Base-by-base conservation (phyloP, 2,329 filamentous ascomycete species). In the Davidsoniella eucalypti region DNA sequence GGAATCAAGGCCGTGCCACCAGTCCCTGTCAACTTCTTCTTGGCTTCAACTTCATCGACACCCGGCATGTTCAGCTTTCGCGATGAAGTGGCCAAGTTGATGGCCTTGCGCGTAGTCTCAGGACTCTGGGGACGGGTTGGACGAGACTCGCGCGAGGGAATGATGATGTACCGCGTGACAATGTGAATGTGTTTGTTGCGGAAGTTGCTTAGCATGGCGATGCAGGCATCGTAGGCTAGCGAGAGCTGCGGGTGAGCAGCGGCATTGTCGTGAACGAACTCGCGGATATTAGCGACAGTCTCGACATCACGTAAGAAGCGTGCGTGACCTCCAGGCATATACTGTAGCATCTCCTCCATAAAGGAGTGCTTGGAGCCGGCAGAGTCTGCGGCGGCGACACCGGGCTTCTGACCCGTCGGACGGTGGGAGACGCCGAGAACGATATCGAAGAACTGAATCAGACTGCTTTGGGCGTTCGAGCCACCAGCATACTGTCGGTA, bases 371-470 rank as follows among this genome's bases (percentile, higher is more conserved):
- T 72, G 4, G 78, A 72, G 21, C 73, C 68, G 36, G 70, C 67
- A 1, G 65, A 61, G 5, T 38, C 50, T 14, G 38, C 16, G 3
- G 43, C 49, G 67, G 66, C 56, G 58, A 59, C 59, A 5, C 61
- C 57, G 17, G 45, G 40, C 46, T 40, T 54, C 57, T 85, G 78
- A 38, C 90, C 90, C 0, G 92, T 96, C 0, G 90, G 87, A 7
- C 84, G 80, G 64, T 98, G 92, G 61, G 92, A 82, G 48, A 98
- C 76, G 41, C 87, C 87, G 2, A 98, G 76, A 1, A 86, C 80
- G 46, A 96, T 79, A 63, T 98, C 92, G 61, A 96, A 96, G 69
- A 96, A 95, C 59, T 98, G 92, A 55, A 98, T 92, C 53, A 96
- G 70, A 52, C 88, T 95, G 69, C 87, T 94, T 65, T 98, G 92